Conservation (phyloP, 2,329 filamentous ascomycete species). For the Pseudogymnoascus pannorum region DNA sequence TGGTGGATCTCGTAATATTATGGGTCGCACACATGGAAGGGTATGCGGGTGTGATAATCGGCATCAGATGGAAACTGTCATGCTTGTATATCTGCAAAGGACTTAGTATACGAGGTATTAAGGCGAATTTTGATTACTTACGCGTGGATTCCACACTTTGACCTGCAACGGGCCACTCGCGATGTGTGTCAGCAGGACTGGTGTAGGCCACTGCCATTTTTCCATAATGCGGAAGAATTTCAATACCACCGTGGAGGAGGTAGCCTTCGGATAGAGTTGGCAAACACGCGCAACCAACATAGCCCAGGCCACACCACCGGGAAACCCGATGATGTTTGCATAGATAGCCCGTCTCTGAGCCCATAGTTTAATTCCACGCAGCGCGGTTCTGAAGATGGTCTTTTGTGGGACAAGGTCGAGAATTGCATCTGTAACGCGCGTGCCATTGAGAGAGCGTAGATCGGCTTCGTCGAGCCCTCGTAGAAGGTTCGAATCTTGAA, state of each 20-base stretch:
- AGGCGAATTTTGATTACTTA: constrained; percentile 32
- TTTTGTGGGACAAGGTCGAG: constrained; percentile 80
- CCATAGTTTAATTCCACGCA: constrained; percentile 94
- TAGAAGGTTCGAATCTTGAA: constrained; percentile 78
- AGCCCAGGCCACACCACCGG: constrained; percentile 94
- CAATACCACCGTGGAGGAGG: constrained; percentile 76
- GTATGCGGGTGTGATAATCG: constrained; percentile 94
- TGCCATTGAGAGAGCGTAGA: constrained; percentile 85
- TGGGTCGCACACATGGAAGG: constrained; percentile 97
- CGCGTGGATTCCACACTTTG: constrained; percentile 90
- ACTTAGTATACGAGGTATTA: constrained; percentile 19
- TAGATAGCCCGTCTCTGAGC: constrained; percentile 88
- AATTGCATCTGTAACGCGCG: constrained; percentile 89
- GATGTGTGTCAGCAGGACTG: constrained; percentile 83
- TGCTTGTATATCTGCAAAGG: constrained; percentile 16
- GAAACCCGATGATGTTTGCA: constrained; percentile 92
- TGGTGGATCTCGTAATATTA: constrained; percentile 83
- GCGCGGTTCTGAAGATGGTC: constrained; percentile 79
- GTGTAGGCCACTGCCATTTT: constrained; percentile 88
- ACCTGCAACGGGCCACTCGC: constrained; percentile 75
- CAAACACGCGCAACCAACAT: constrained; percentile 95
- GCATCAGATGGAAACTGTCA: constrained; percentile 88
- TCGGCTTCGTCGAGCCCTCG: constrained; percentile 82
- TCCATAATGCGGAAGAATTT: constrained; percentile 94
- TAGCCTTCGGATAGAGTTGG: constrained; percentile 90